phyloP scores from a whole-genome alignment of 2,329 filamentous ascomycete genomes.

The Phialemoniopsis sp. region DNA sequence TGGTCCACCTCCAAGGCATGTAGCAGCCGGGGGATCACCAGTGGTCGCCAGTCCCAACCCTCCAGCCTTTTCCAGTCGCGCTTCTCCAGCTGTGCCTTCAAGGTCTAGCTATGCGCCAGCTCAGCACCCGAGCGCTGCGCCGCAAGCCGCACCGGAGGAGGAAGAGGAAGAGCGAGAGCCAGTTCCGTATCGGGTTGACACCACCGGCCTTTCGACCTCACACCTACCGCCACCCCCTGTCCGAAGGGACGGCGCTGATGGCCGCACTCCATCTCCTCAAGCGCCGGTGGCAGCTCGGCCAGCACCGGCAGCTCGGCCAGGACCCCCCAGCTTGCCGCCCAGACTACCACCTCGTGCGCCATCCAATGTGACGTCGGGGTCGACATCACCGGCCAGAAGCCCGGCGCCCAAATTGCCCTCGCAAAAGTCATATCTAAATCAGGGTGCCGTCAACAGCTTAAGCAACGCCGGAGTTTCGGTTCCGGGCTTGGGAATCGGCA shows the following conservation, averaged over 20 bases:
- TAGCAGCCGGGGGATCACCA: slow-evolving; percentile 8
- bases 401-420: slow-evolving; percentile 9
- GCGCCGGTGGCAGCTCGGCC: slow-evolving; percentile 8
- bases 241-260: slow-evolving; percentile 38
- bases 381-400: slow-evolving; percentile 14
- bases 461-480: slow-evolving; percentile 74
- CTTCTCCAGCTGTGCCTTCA: slow-evolving; percentile 4
- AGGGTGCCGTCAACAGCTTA: slow-evolving; percentile 61
- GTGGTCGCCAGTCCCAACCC: too few species aligned
- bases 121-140: slow-evolving; percentile 8
- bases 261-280: slow-evolving; percentile 19
- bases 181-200: slow-evolving; percentile 65
- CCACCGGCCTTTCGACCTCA: slow-evolving; percentile 65
- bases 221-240: slow-evolving; percentile 68
- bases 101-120: too few species aligned
- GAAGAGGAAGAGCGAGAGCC: slow-evolving; percentile 36
- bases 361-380: slow-evolving; percentile 20
- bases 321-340: slow-evolving; percentile 57
- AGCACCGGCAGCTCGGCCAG: slow-evolving; percentile 20
- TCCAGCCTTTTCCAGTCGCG: not conserved
- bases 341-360: slow-evolving; percentile 66
- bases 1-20: slow-evolving; percentile 73
- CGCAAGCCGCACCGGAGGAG: slow-evolving; percentile 15
- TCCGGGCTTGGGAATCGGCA: slow-evolving; percentile 70
- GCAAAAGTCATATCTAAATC: slow-evolving; percentile 31